These are phyloP conservation scores for Pythium brachiatum DNA, from an alignment of 352 stramenopile species.

Conservation along the genomic window DNA sequence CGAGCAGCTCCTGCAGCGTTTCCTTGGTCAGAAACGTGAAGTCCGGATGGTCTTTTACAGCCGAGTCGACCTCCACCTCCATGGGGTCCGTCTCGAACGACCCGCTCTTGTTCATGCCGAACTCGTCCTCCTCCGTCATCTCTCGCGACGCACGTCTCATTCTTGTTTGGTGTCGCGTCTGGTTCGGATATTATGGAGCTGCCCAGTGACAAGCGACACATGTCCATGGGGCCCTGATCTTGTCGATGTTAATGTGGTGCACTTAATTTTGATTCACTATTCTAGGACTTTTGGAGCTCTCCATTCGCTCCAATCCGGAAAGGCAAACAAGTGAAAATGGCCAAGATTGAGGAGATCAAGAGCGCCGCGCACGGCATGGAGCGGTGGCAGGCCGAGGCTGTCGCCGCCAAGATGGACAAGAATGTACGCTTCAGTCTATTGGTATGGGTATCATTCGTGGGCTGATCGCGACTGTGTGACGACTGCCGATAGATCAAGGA, in stretches of 20 bases:
- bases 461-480: not conserved
- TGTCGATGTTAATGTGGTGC: slow-evolving; percentile 5
- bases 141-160: slow-evolving; percentile 13
- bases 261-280: slow-evolving; percentile 1
- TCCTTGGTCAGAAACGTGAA: slow-evolving; percentile 51
- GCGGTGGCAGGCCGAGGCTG: slow-evolving; percentile 47
- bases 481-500: slow-evolving; percentile 57
- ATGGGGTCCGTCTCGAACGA: slow-evolving; percentile 62
- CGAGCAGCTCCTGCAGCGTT: slow-evolving; percentile 28
- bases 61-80: slow-evolving; percentile 47
- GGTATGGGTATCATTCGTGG: not conserved
- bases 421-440: slow-evolving; percentile 23
- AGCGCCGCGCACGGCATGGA: slow-evolving; percentile 18
- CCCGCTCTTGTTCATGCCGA: slow-evolving; percentile 58
- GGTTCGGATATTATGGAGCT: not conserved
- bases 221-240: slow-evolving; percentile 16
- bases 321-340: slow-evolving; percentile 22
- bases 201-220: not conserved
- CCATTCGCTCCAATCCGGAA: not conserved
- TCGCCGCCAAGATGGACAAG: slow-evolving; percentile 39
- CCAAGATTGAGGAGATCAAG: slow-evolving; percentile 36
- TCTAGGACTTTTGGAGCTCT: not conserved
- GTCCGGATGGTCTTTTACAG: slow-evolving; percentile 67
- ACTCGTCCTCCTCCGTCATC: slow-evolving; percentile 60
- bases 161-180: not conserved